Evolutionary conservation across 164 flowering plant genomes (phyloP).

Genomic region (Magnolia changhungtana): DNA sequence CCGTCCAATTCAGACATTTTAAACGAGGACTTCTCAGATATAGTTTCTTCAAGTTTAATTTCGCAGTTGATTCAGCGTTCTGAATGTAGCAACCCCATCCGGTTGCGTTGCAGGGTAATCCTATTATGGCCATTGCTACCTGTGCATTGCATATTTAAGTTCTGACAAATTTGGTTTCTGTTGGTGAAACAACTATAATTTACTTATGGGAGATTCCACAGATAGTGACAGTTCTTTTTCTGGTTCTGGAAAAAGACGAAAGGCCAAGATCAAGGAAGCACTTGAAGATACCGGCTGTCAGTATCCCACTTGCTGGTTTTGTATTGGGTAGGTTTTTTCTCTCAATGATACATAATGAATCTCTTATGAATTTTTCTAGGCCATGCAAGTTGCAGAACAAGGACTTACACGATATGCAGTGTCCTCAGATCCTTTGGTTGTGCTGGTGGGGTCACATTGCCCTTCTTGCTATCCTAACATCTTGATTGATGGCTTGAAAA

Average conservation of each 20-base stretch:
- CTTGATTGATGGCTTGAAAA: too few species aligned
- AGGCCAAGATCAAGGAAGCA: constrained; percentile 7
- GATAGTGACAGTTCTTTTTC: constrained; percentile 57
- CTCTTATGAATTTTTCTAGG: not conserved
- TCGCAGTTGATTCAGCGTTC: constrained; percentile 31
- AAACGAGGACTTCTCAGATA: constrained; percentile 12
- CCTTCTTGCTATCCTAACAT: too few species aligned
- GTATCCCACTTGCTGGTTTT: constrained; percentile 72
- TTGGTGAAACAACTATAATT: not conserved
- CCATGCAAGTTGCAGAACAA: not conserved
- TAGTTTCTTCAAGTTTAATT: constrained; percentile 36
- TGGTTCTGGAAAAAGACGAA: constrained; percentile 47
- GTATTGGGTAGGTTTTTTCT: constrained; percentile 48
- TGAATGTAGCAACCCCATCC: constrained; percentile 27
- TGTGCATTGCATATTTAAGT: not conserved
- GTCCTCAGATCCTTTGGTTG: not conserved
- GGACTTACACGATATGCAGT: not conserved
- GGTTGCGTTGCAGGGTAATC: constrained; percentile 57
- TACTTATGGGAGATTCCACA: constrained; percentile 22
- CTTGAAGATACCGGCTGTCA: constrained; percentile 18
- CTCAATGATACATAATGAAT: not conserved
- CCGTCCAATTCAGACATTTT: constrained; percentile 9
- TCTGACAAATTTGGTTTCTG: not conserved
- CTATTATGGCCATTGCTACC: not conserved
- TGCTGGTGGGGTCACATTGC: not conserved